phyloP scores from a whole-genome alignment of 139 green algal species.

The Picochlorum sp. region DNA sequence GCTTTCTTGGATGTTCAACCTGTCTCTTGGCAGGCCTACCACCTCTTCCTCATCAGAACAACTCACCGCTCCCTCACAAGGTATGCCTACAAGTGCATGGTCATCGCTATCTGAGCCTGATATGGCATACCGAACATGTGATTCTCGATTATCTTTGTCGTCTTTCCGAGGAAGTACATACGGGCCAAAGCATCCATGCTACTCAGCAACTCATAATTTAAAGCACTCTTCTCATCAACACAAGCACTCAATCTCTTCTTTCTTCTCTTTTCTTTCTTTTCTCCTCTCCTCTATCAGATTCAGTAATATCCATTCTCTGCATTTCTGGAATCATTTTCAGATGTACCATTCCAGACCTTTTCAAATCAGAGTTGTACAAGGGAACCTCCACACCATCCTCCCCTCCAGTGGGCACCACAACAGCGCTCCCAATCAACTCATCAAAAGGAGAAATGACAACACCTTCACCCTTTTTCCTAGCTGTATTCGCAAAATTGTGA shows the following conservation, averaged over 20 bases:
- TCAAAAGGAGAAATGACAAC: slow-evolving; percentile 2
- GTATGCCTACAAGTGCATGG: neutral
- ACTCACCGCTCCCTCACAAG: slow-evolving; percentile 10
- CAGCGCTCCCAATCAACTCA: slow-evolving; percentile 7
- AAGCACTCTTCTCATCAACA: neutral
- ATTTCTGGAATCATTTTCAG: neutral
- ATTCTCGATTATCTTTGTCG: neutral
- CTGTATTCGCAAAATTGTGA: neutral
- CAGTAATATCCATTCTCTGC: neutral
- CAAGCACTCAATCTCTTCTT: neutral
- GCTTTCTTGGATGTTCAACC: neutral
- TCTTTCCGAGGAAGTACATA: neutral
- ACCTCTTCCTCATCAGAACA: slow-evolving; percentile 1
- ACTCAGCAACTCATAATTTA: neutral
- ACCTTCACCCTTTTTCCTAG: neutral
- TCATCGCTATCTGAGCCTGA: slow-evolving; percentile 13
- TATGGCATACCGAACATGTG: slow-evolving; percentile 4
- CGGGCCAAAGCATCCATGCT: neutral
- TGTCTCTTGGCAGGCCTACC: neutral
- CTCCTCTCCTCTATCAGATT: neutral
- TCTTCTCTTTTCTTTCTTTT: slow-evolving; percentile 4
- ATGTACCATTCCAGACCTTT: neutral
- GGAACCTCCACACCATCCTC: neutral
- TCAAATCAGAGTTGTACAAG: neutral
- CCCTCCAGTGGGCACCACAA: neutral